phyloP scores from a whole-genome alignment of 495 filamentous ascomycete species.

The Bathelium albidoporum region DNA sequence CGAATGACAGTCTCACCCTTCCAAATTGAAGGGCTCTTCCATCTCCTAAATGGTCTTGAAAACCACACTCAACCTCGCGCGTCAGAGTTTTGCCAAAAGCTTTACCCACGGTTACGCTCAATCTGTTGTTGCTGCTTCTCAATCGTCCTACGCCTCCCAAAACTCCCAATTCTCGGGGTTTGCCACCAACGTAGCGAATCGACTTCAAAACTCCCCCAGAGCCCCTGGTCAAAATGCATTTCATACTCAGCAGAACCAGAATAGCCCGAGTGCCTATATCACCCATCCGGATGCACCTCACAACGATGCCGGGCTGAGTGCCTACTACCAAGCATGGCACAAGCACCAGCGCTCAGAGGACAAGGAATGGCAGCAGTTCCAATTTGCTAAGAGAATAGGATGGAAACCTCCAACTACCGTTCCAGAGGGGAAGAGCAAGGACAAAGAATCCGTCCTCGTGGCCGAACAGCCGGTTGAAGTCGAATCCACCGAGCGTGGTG shows the following conservation, averaged over 20 bases:
- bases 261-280: conserved; percentile 9
- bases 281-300: conserved; percentile 11
- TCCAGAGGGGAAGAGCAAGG: conserved; percentile 41
- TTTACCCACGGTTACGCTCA: conserved; percentile 96
- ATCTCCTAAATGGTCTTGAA: conserved; percentile 75
- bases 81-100: conserved; percentile 90
- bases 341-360: conserved; percentile 60
- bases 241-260: conserved; percentile 34
- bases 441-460: conserved; percentile 26
- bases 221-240: conserved; percentile 1
- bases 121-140: conserved; percentile 89
- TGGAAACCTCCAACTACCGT: conserved; percentile 55
- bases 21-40: conserved; percentile 34
- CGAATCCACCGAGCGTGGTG: conserved; percentile 36
- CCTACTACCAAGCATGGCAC: conserved; percentile 83
- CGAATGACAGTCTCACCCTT: conserved; percentile 33
- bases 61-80: conserved; percentile 80
- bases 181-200: conserved; percentile 38
- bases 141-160: conserved; percentile 74
- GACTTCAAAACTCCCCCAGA: conserved; percentile 52
- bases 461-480: conserved; percentile 41
- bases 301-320: conserved; percentile 46
- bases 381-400: conserved; percentile 74
- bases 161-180: conserved; percentile 43
- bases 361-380: conserved; percentile 82